Conservation (phyloP, 495 filamentous ascomycete species). For the Penicillium flavigenum region DNA sequence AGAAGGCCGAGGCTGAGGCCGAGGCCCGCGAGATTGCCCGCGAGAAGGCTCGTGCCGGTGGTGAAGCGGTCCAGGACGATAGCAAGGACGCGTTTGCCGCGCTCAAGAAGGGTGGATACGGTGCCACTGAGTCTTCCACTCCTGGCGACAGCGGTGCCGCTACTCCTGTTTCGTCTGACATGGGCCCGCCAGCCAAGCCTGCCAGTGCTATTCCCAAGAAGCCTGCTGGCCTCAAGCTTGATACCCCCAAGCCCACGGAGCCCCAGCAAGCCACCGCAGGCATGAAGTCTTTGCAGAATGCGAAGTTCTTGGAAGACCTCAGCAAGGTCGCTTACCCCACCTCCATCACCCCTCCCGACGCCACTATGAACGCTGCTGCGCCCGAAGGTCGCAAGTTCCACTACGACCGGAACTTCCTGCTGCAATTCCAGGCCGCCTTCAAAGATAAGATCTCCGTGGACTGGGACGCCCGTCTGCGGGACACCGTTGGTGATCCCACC, state of each 20-base stretch:
- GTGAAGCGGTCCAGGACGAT: slow-evolving; percentile 33
- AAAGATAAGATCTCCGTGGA: slow-evolving; percentile 92
- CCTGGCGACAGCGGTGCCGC: slow-evolving; percentile 56
- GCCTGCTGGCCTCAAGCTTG: slow-evolving; percentile 78
- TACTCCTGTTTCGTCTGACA: slow-evolving; percentile 56
- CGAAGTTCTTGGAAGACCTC: slow-evolving; percentile 75
- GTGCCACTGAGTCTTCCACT: slow-evolving; percentile 49
- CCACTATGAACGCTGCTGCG: slow-evolving; percentile 75
- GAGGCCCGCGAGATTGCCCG: slow-evolving; percentile 56
- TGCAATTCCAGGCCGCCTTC: slow-evolving; percentile 95
- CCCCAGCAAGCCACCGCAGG: slow-evolving; percentile 87
- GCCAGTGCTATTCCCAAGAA: slow-evolving; percentile 61
- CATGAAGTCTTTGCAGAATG: slow-evolving; percentile 84
- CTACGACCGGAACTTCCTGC: slow-evolving; percentile 91
- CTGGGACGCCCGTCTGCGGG: slow-evolving; percentile 80
- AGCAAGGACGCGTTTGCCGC: slow-evolving; percentile 53
- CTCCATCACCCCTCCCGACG: slow-evolving; percentile 81
- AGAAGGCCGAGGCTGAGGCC: slow-evolving; percentile 56
- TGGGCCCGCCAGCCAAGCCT: slow-evolving; percentile 55
- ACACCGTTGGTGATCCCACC: slow-evolving; percentile 82
- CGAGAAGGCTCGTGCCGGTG: slow-evolving; percentile 41
- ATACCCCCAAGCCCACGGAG: slow-evolving; percentile 79
- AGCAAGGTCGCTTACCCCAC: slow-evolving; percentile 70
- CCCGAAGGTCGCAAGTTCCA: slow-evolving; percentile 80
- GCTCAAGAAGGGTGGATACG: slow-evolving; percentile 53